These are phyloP conservation scores for Prinsepia uniflora DNA, from an alignment of 306 rosid species.

Conservation along the genomic window DNA sequence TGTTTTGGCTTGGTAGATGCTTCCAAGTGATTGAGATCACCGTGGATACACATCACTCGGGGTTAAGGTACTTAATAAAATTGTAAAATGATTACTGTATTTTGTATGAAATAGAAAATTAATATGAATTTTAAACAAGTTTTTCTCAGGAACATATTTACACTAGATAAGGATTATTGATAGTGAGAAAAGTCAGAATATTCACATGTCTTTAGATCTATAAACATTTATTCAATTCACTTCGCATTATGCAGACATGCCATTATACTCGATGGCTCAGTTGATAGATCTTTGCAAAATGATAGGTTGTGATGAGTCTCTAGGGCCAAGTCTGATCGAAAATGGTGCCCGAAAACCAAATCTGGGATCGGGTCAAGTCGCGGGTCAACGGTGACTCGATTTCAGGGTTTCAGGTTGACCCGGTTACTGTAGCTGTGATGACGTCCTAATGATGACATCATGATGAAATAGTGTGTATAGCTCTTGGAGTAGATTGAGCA, in stretches of 20 bases:
- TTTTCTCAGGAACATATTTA: not conserved
- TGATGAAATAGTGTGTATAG: no score
- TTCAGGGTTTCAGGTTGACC: no score
- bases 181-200: not conserved
- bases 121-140: not conserved
- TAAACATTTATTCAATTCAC: not conserved
- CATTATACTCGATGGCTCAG: no score
- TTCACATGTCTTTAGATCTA: not conserved
- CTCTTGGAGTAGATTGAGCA: no score
- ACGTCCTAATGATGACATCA: no score
- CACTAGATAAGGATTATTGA: not conserved
- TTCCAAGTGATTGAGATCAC: not conserved
- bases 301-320: no score
- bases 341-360: no score
- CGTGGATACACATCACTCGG: not conserved
- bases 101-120: not conserved
- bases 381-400: no score
- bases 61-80: constrained; percentile 6
- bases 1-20: not conserved
- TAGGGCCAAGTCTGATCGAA: no score
- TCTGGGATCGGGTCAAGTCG: no score
- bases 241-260: not conserved
- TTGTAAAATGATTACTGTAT: not conserved
- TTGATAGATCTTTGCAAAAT: no score
- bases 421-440: no score